These are phyloP conservation scores for Lactifluus echinatus DNA, from an alignment of 768 basidiomycete genomes.

Conservation along the genomic window DNA sequence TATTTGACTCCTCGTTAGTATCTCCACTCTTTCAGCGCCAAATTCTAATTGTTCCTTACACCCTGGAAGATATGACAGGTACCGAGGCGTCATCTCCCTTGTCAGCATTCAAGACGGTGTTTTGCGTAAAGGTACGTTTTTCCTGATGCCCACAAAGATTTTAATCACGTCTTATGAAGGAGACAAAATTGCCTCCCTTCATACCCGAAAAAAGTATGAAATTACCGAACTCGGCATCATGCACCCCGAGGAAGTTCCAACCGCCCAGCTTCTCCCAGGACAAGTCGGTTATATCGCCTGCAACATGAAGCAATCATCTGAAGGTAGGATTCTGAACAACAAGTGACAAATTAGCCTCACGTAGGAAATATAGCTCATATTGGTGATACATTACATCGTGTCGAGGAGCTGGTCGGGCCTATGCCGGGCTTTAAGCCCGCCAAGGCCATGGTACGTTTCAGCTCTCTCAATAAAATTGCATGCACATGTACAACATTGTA, in stretches of 20 bases:
- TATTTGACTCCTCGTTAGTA: conserved; percentile 87
- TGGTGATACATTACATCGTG: conserved; percentile 84
- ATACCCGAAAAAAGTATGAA: conserved; percentile 84
- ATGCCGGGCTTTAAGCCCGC: conserved; percentile 88
- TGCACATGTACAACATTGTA: neutral
- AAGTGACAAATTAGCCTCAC: neutral
- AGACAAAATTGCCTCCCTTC: conserved; percentile 80
- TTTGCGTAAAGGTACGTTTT: conserved; percentile 61
- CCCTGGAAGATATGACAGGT: conserved; percentile 74
- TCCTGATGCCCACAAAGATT: neutral
- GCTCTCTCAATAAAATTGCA: neutral
- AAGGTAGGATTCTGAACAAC: conserved; percentile 44
- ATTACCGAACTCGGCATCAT: conserved; percentile 83
- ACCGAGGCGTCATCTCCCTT: conserved; percentile 91
- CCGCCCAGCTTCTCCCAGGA: conserved; percentile 55
- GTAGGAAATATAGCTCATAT: conserved; percentile 58
- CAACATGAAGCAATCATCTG: conserved; percentile 95
- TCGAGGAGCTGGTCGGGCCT: conserved; percentile 65
- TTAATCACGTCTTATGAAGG: conserved; percentile 37
- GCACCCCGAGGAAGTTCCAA: conserved; percentile 82
- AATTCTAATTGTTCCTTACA: conserved; percentile 15
- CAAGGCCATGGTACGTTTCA: conserved; percentile 83
- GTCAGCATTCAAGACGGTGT: conserved; percentile 75
- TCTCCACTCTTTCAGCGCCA: neutral
- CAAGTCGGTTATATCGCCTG: conserved; percentile 89